These are phyloP conservation scores for Neostapfia colusana DNA, from an alignment of 176 grass and related monocot genomes.

Conservation along the genomic window DNA sequence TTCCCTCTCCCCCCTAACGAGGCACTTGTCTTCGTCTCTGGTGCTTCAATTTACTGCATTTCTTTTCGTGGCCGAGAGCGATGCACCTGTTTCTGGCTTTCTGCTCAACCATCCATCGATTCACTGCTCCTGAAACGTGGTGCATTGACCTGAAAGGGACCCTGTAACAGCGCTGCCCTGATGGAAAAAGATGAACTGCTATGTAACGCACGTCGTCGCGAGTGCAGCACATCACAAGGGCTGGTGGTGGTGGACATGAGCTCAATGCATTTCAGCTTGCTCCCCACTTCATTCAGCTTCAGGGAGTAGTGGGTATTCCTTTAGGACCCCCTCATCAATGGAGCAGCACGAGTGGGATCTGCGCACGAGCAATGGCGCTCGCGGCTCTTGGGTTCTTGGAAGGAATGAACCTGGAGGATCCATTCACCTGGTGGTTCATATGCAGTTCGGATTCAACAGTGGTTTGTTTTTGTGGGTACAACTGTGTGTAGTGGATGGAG, in stretches of 20 bases:
- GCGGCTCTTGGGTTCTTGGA: too few species aligned
- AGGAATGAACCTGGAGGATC: neutral
- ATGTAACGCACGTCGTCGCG: conserved; percentile 41
- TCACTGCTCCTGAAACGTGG: conserved; percentile 29
- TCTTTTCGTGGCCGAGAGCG: conserved; percentile 39
- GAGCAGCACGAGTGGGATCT: neutral
- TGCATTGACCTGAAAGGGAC: conserved; percentile 34
- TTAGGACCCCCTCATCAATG: conserved; percentile 17
- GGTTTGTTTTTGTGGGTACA: conserved; percentile 8
- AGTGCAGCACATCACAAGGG: conserved; percentile 31
- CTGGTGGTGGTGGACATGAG: conserved; percentile 43
- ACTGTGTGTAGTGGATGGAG: conserved; percentile 42
- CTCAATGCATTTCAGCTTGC: conserved; percentile 48
- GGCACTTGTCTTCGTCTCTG: neutral
- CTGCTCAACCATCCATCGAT: conserved; percentile 37
- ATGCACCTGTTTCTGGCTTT: conserved; percentile 41
- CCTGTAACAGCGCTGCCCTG: conserved; percentile 37
- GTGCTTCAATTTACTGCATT: conserved; percentile 20
- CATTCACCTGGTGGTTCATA: conserved; percentile 41
- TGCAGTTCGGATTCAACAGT: neutral
- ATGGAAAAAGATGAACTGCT: conserved; percentile 37
- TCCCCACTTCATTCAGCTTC: conserved; percentile 71
- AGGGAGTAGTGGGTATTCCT: conserved; percentile 38
- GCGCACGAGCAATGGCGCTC: neutral
- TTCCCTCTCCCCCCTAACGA: too few species aligned